phyloP scores from a whole-genome alignment of 768 basidiomycete species.

The Leccinum olivaceopallidum region DNA sequence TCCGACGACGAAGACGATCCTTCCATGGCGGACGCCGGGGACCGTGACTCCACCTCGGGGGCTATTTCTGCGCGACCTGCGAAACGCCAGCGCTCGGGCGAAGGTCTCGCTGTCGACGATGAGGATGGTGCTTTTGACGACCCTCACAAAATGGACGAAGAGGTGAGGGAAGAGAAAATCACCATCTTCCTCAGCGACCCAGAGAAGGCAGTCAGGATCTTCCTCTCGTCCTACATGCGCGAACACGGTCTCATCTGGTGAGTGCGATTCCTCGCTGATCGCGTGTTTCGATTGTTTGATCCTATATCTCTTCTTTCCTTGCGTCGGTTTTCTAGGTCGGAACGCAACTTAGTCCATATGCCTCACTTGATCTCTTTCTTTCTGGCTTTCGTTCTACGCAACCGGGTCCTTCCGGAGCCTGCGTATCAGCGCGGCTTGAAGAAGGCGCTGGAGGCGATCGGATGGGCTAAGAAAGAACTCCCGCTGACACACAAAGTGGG shows the following conservation, averaged over 20 bases:
- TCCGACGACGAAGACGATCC: conserved; percentile 30
- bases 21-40: conserved; percentile 9
- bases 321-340: conserved; percentile 35
- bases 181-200: conserved; percentile 62
- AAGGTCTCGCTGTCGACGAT: conserved; percentile 15
- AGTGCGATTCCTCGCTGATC: conserved; percentile 16
- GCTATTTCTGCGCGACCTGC: conserved; percentile 12
- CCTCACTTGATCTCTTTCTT: conserved; percentile 64
- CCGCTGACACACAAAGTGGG: conserved; percentile 43
- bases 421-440: conserved; percentile 46
- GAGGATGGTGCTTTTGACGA: conserved; percentile 38
- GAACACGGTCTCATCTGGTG: conserved; percentile 72
- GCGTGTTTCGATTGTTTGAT: background rate
- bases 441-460: conserved; percentile 44
- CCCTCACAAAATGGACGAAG: conserved; percentile 33
- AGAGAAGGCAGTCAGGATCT: conserved; percentile 55
- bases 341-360: conserved; percentile 47
- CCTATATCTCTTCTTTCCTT: background rate
- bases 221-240: conserved; percentile 69
- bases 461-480: conserved; percentile 43
- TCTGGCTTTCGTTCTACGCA: conserved; percentile 58
- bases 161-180: conserved; percentile 44
- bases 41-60: background rate
- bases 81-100: conserved; percentile 30
- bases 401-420: conserved; percentile 51